Evolutionary conservation across 352 stramenopile species (phyloP), one percentile per base, ranked within the genome.

Genomic region (Ophiocytium majus): DNA sequence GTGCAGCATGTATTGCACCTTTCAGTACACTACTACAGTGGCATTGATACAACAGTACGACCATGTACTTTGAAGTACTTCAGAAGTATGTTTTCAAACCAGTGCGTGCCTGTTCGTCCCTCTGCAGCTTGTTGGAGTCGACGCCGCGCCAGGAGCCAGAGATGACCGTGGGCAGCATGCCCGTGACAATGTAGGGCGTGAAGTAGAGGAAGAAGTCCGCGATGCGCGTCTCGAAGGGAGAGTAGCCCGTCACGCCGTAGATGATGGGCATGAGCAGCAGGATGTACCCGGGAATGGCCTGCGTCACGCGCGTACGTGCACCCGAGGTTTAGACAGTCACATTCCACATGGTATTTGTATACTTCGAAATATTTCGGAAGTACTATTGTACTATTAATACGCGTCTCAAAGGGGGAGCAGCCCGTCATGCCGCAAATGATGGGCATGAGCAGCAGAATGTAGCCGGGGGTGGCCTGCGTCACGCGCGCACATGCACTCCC

Each of bases 251-350:
- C 19, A 89, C 34, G 34, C 85, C 85, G 82, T 89, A 89, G 0
- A 89, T 75, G 37, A 88, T 82, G n/a, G 84, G 84, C 84, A 88
- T 88, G 64, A 88, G 33, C 80, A 88, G 80, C 75, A 88, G 76
- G 49, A 89, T 80, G 82, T 89, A 89, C 14, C 85, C 85, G 63
- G 85, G 85, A 76, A 89, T 87, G 50, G 85, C 85, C 83, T 86
- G 81, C 36, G 43, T 14, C 5, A 14, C 43, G 43, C 5, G 43
- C 43, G 43, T 14, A 57, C 43, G 43, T 5, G 14, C 5, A 57
- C 5, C 43, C 14, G 43, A 57, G 43, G 5, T 14, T 57, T 14
- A 57, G 5, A 5, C 5, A 57, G 43, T 57, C 5, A 57, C 43
- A 57, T 57, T n/a, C n/a, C n/a, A n/a, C n/a, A n/a, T n/a, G n/a